phyloP scores from a whole-genome alignment of 768 basidiomycete genomes.

The Pilatotrama ljubarskyi region DNA sequence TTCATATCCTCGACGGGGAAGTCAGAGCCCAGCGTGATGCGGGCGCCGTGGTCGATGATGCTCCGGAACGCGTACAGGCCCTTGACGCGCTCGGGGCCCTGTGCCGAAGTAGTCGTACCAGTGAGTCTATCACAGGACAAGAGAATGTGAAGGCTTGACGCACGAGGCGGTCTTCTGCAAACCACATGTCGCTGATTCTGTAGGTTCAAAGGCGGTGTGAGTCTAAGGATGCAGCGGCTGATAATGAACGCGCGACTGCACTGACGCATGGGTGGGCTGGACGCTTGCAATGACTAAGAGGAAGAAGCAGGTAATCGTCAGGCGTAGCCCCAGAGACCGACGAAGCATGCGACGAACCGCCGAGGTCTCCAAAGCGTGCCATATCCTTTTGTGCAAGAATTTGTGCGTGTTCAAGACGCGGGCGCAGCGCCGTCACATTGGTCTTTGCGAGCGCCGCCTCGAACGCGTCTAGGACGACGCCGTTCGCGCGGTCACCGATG shows the following conservation, averaged over 20 bases:
- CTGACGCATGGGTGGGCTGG: constrained; percentile 87
- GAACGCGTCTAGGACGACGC: constrained; percentile 80
- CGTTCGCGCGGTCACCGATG: constrained; percentile 86
- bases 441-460: constrained; percentile 62
- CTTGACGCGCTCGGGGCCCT: constrained; percentile 83
- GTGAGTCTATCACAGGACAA: neutral
- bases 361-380: constrained; percentile 71
- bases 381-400: constrained; percentile 79
- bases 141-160: constrained; percentile 22
- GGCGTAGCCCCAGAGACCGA: neutral
- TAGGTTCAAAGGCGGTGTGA: constrained; percentile 8
- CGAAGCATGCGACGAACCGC: constrained; percentile 50
- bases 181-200: constrained; percentile 88
- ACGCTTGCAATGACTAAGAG: constrained; percentile 85
- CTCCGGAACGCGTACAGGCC: constrained; percentile 86
- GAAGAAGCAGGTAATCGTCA: neutral
- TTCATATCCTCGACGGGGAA: constrained; percentile 88
- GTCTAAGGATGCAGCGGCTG: neutral
- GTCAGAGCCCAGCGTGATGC: constrained; percentile 83
- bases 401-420: constrained; percentile 90
- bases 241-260: constrained; percentile 19
- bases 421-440: constrained; percentile 65
- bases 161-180: constrained; percentile 80
- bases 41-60: constrained; percentile 60
- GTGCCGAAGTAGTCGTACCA: constrained; percentile 26